phyloP scores from a whole-genome alignment of 495 filamentous ascomycete genomes.

The Penicillium pancosmium region DNA sequence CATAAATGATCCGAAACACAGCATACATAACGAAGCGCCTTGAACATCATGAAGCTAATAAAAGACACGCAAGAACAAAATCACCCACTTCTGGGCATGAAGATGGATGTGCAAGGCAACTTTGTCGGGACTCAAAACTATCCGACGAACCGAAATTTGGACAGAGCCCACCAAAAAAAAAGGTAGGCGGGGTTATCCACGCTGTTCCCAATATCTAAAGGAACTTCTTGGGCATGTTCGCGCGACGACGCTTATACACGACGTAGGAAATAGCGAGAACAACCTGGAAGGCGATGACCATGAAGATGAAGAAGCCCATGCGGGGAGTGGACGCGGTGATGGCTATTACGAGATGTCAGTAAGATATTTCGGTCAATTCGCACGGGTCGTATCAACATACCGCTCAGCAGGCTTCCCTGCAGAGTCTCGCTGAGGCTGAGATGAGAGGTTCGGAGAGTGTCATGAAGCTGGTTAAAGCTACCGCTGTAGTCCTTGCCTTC shows the following conservation, averaged over 20 bases:
- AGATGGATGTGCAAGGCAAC: not conserved
- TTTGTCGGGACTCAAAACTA: not conserved
- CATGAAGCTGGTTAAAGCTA: constrained; percentile 70
- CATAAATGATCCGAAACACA: constrained; percentile 13
- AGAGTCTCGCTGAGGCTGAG: constrained; percentile 60
- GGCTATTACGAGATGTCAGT: constrained; percentile 45
- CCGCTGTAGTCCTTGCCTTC: constrained; percentile 72
- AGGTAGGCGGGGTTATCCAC: not conserved
- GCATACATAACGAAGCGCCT: constrained; percentile 11
- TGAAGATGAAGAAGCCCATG: constrained; percentile 72
- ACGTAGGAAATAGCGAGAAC: constrained; percentile 70
- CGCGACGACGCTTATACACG: constrained; percentile 78
- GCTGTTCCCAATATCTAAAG: constrained; percentile 53
- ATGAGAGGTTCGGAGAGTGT: constrained; percentile 72
- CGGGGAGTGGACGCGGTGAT: constrained; percentile 62
- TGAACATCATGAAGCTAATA: constrained; percentile 16
- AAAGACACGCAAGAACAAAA: constrained; percentile 22
- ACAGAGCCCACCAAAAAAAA: not conserved
- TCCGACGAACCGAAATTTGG: too few species aligned
- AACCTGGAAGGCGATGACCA: constrained; percentile 76
- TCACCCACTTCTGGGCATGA: not conserved
- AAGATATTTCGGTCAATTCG: not conserved
- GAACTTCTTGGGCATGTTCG: constrained; percentile 87
- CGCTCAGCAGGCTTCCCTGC: constrained; percentile 37
- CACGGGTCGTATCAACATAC: constrained; percentile 25